Evolutionary conservation across 176 grass and related monocot species (phyloP).

Genomic region (Musa acuminata): DNA sequence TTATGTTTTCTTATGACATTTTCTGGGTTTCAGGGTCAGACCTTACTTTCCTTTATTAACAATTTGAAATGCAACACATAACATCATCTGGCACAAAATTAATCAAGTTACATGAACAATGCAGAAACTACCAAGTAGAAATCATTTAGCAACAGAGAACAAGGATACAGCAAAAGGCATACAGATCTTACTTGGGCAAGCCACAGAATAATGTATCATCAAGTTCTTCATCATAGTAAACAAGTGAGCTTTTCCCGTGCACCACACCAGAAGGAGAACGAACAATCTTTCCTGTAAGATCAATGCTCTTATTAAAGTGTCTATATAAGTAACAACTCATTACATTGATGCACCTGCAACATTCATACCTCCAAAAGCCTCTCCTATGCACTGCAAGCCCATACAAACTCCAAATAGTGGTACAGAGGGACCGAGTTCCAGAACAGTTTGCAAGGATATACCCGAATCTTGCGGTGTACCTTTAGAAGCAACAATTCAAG

Average conservation of each 20-base stretch:
- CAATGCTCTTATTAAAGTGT: neutral
- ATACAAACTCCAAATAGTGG: slow-evolving; percentile 98
- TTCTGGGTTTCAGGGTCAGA: too few relatives aligned
- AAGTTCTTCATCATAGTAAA: slow-evolving; percentile 60
- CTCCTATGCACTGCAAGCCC: slow-evolving; percentile 95
- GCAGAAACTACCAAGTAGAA: neutral
- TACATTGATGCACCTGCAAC: neutral
- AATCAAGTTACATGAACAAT: too few relatives aligned
- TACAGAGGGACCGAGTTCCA: slow-evolving; percentile 76
- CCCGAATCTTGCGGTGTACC: slow-evolving; percentile 91
- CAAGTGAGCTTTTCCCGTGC: slow-evolving; percentile 91
- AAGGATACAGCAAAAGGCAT: neutral
- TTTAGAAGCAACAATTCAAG: slow-evolving; percentile 25
- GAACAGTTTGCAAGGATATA: slow-evolving; percentile 88
- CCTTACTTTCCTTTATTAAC: too few relatives aligned
- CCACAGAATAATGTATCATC: slow-evolving; percentile 61
- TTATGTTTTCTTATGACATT: too few relatives aligned
- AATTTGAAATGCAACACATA: too few relatives aligned
- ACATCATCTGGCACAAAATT: too few relatives aligned
- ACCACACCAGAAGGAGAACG: slow-evolving; percentile 82
- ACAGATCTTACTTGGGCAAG: slow-evolving; percentile 57
- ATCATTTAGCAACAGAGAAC: neutral
- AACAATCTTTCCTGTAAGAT: slow-evolving; percentile 83
- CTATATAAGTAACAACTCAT: neutral
- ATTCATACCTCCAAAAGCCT: slow-evolving; percentile 87